A percentile compares a stretch with the other conserved stretches of the same genome.
phyloP scores from a whole-genome alignment of 352 stramenopile genomes.

The Phytophthora tentaculata region DNA sequence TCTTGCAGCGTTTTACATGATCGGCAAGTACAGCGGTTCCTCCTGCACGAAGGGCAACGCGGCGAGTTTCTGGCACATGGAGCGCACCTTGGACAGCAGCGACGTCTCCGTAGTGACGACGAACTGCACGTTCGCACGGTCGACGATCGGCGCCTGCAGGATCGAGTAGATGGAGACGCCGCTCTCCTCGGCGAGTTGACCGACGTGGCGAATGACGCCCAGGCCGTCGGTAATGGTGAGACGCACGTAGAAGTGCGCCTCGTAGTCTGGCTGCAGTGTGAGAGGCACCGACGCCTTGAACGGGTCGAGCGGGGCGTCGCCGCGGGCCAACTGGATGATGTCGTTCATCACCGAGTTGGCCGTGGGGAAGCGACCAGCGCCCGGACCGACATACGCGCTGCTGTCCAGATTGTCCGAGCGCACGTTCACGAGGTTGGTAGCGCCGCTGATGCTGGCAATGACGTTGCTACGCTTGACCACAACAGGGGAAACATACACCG shows the following conservation, averaged over 20 bases:
- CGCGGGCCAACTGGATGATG: conserved; percentile 92
- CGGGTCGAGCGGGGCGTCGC: conserved; percentile 88
- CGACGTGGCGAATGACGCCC: conserved; percentile 95
- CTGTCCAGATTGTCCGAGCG: conserved; percentile 90
- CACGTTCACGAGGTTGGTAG: conserved; percentile 94
- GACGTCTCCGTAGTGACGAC: conserved; percentile 96
- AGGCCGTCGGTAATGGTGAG: conserved; percentile 94
- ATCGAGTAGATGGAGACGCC: conserved; percentile 98
- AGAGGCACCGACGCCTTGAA: conserved; percentile 65
- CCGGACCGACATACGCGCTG: conserved; percentile 92
- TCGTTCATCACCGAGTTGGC: conserved; percentile 97
- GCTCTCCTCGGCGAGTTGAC: conserved; percentile 94
- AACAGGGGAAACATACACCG: conserved; percentile 94
- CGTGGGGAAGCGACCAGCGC: conserved; percentile 94
- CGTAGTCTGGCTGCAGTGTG: conserved; percentile 91
- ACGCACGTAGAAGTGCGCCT: conserved; percentile 94
- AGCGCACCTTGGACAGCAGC: conserved; percentile 85
- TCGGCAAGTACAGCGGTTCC: conserved; percentile 82
- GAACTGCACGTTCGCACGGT: conserved; percentile 94
- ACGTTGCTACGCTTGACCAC: conserved; percentile 91
- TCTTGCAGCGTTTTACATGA: conserved; percentile 47
- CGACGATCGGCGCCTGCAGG: conserved; percentile 94
- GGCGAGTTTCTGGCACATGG: conserved; percentile 91
- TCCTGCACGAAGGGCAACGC: conserved; percentile 87
- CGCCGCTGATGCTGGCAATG: conserved; percentile 87